phyloP scores from a whole-genome alignment of 345 rosid species.

The Melastoma malabathricum region DNA sequence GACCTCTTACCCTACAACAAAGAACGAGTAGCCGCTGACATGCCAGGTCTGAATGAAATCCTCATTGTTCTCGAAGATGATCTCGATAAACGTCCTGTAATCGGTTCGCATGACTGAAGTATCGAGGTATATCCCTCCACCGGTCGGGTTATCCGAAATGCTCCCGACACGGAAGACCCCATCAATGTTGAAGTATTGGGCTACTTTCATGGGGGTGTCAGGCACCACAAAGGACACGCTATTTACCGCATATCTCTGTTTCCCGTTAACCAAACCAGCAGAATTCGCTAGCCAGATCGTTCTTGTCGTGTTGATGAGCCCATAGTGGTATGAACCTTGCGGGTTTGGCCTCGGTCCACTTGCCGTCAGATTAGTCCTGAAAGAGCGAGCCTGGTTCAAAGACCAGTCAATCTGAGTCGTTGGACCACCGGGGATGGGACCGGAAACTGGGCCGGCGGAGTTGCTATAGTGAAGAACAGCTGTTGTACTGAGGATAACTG shows the following conservation, averaged over 20 bases:
- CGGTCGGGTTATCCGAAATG: slow-evolving; percentile 48
- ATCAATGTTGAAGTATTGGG: slow-evolving; percentile 65
- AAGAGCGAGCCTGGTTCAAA: slow-evolving; percentile 51
- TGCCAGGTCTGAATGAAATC: slow-evolving; percentile 73
- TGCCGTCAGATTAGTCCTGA: slow-evolving; percentile 63
- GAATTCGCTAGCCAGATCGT: slow-evolving; percentile 53
- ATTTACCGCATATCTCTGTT: slow-evolving; percentile 73
- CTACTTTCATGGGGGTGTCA: slow-evolving; percentile 76
- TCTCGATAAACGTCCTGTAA: slow-evolving; percentile 51
- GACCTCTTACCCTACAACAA: slow-evolving; percentile 68
- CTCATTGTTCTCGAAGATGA: slow-evolving; percentile 70
- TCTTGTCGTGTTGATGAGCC: slow-evolving; percentile 52
- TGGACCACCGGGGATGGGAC: slow-evolving; percentile 55
- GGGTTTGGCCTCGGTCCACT: slow-evolving; percentile 88
- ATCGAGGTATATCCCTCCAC: slow-evolving; percentile 51
- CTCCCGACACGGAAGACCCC: slow-evolving; percentile 66
- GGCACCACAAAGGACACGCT: slow-evolving; percentile 71
- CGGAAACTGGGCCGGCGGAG: slow-evolving; percentile 40
- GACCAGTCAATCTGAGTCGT: slow-evolving; percentile 70
- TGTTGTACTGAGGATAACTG: slow-evolving; percentile 35
- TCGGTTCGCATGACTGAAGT: slow-evolving; percentile 77
- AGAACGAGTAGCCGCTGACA: slow-evolving; percentile 74
- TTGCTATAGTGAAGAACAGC: slow-evolving; percentile 58
- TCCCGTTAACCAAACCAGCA: slow-evolving; percentile 52
- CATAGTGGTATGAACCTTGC: slow-evolving; percentile 88